A percentile compares a stretch with the other conserved stretches of the same genome.
phyloP scores from a whole-genome alignment of 768 basidiomycete genomes.

The Russula brevipes region DNA sequence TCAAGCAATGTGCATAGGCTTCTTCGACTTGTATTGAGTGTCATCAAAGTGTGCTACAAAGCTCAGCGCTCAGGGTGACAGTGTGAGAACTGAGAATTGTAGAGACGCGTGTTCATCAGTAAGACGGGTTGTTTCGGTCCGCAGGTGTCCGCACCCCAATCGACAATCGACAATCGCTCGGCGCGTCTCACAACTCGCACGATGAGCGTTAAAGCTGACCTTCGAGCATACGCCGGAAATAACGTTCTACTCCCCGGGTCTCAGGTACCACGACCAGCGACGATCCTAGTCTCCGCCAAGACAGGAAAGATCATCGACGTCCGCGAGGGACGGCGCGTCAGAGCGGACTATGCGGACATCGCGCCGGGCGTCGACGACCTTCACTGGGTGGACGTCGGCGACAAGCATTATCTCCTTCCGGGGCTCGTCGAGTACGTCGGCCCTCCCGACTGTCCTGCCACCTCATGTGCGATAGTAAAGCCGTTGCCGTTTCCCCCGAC shows the following conservation, averaged over 20 bases:
- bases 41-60: too few species aligned
- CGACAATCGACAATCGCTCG: too few species aligned
- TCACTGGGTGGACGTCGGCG: slow-evolving; percentile 36
- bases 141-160: background rate
- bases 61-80: too few species aligned
- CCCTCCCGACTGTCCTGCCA: background rate
- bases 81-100: too few species aligned
- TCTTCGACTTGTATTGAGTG: too few species aligned
- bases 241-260: slow-evolving; percentile 30
- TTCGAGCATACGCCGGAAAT: slow-evolving; percentile 13
- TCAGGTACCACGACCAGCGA: slow-evolving; percentile 33
- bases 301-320: slow-evolving; percentile 42
- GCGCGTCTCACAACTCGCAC: background rate
- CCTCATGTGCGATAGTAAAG: background rate
- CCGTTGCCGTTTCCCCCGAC: background rate
- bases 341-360: slow-evolving; percentile 27
- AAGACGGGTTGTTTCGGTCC: background rate
- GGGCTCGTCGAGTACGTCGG: slow-evolving; percentile 50
- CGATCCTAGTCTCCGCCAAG: slow-evolving; percentile 37
- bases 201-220: slow-evolving; percentile 5
- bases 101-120: too few species aligned
- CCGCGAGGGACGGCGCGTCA: slow-evolving; percentile 23
- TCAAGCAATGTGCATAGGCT: too few species aligned
- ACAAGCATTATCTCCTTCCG: slow-evolving; percentile 42
- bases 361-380: slow-evolving; percentile 19